A percentile compares a stretch with the other conserved stretches of the same genome.
phyloP scores from a whole-genome alignment of 2,329 filamentous ascomycete genomes.

The Paracoccidioides brasiliensis region DNA sequence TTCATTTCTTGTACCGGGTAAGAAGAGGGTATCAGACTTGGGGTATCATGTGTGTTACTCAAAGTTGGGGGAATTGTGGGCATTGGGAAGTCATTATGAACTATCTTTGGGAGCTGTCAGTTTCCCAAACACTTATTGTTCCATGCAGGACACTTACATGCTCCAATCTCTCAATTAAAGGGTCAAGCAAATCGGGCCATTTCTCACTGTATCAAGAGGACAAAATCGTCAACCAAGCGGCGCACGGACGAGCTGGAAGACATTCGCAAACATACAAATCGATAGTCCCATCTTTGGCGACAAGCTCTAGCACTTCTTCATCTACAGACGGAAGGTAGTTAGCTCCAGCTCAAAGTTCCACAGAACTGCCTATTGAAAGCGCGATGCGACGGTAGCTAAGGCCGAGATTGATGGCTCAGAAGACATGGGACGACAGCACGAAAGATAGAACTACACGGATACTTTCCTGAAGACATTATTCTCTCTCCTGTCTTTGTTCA shows the following conservation, averaged over 20 bases:
- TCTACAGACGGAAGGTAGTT: conserved; percentile 18
- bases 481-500: neutral
- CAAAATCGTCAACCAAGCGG: conserved; percentile 14
- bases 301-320: conserved; percentile 42
- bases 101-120: conserved; percentile 43
- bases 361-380: neutral
- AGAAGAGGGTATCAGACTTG: conserved; percentile 14
- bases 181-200: conserved; percentile 56
- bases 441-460: neutral
- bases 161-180: conserved; percentile 56
- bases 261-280: conserved; percentile 37
- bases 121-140: neutral
- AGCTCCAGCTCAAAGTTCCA: neutral
- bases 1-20: conserved; percentile 17
- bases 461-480: conserved; percentile 4
- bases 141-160: conserved; percentile 31
- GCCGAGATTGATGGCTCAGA: neutral
- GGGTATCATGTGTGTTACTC: conserved; percentile 23
- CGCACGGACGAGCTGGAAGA: neutral
- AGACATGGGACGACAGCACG: neutral
- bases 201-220: conserved; percentile 40
- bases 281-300: conserved; percentile 46
- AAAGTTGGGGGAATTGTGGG: conserved; percentile 42
- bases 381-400: neutral
- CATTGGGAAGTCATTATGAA: conserved; percentile 61